Evolutionary conservation across 352 stramenopile genomes (phyloP), one percentile per base, ranked within the genome.

Genomic region (Globisporangium middletonii): DNA sequence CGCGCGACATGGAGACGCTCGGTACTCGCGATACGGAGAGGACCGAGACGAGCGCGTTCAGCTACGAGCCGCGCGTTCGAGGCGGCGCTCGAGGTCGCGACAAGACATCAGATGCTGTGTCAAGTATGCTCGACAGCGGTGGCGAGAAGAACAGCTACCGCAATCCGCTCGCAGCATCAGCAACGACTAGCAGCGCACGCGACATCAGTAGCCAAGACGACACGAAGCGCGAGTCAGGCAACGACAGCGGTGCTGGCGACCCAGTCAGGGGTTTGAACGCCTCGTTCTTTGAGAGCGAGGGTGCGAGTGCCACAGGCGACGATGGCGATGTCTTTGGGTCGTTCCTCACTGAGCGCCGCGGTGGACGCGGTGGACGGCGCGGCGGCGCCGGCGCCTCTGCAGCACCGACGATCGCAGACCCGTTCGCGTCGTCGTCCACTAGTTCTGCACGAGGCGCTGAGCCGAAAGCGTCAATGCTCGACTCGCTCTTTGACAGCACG

Each of bases 271-370:
- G 72, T 0, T 59, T 71, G 44, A 62, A 50, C 18, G 64, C 68
- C 18, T 68, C 65, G 0, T 83, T 83, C 50, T 79, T 83, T 53
- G 55, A 71, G 28, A 62, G 67, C 12, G 50, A 46, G 12, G 15
- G 33, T 12, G 33, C 43, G 30, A 62, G 33, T 16, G 19, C 6
- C 37, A 38, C 9, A 12, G 51, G 4, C 9, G 43, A 55, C 9
- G 23, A 43, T 44, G 53, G 46, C 16, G 51, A 57, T 45, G 45
- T 67, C 13, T 55, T 55, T 38, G 50, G 50, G 4, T 70, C 66
- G 15, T 56, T 73, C 38, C 64, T 66, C 26, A 45, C 59, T 11
- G 73, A 79, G 13, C 61, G 73, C 13, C 68, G 68, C 1, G 41
- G 53, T 16, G 53, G 59, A 35, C 45, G 53, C 12, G 53, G 52